Conservation (phyloP, 192 early-diverging fungal genomes). For the Funneliformis mosseae region DNA sequence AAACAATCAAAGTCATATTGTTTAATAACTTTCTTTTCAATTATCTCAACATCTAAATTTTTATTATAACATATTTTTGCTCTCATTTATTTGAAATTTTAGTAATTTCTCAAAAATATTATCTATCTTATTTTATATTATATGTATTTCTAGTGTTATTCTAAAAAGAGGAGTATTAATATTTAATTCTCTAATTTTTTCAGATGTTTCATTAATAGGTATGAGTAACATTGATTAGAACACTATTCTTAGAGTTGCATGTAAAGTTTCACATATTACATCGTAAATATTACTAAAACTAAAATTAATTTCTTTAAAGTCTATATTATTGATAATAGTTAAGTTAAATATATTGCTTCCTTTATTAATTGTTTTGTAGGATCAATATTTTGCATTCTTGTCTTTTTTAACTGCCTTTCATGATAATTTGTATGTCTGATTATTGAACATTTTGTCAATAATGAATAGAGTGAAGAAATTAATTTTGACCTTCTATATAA, state of each 20-base stretch:
- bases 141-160: background rate
- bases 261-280: background rate
- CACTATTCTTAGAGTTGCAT: background rate
- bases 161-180: background rate
- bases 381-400: background rate
- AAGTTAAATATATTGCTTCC: background rate
- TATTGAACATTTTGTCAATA: background rate
- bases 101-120: too few relatives aligned
- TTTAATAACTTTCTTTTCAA: background rate
- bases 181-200: background rate
- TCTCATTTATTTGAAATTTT: too few relatives aligned
- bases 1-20: background rate
- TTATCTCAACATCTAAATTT: background rate
- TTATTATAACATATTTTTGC: background rate
- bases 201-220: background rate
- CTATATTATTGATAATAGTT: slow-evolving; percentile 1
- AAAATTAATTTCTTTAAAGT: slow-evolving; percentile 8
- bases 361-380: background rate
- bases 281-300: slow-evolving; percentile 11
- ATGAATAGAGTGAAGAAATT: background rate
- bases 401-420: background rate
- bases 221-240: background rate
- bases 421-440: background rate
- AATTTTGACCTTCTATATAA: background rate
- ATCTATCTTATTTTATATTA: too few relatives aligned